These are phyloP conservation scores for Colletotrichum orchidophilum DNA, from an alignment of 2,329 filamentous ascomycete species.

Conservation along the genomic window DNA sequence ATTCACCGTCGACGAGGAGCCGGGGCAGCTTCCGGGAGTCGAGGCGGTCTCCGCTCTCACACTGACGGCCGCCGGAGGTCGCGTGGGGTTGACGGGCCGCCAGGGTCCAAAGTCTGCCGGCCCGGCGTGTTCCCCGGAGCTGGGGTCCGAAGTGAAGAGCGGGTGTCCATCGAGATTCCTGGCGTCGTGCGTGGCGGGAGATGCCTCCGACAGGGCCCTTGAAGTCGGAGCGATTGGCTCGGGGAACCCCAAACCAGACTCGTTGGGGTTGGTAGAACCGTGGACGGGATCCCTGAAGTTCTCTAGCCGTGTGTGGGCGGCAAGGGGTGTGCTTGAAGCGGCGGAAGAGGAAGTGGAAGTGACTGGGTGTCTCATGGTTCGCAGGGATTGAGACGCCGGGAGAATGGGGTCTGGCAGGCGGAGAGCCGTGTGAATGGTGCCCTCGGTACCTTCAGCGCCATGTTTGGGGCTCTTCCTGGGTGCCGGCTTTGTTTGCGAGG, in stretches of 20 bases:
- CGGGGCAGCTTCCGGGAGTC: slow-evolving; percentile 34
- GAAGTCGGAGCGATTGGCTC: slow-evolving; percentile 14
- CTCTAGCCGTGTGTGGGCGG: too few species aligned
- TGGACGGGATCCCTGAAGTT: not conserved
- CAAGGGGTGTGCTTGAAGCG: too few species aligned
- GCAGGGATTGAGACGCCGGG: slow-evolving; percentile 10
- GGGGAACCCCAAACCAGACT: not conserved
- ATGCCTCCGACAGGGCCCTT: slow-evolving; percentile 1
- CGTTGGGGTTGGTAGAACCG: not conserved
- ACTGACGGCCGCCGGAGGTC: not conserved
- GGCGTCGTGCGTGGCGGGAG: not conserved
- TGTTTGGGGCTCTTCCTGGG: not conserved
- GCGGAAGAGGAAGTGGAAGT: not conserved
- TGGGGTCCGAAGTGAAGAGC: not conserved
- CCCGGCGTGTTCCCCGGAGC: not conserved
- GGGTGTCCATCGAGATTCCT: not conserved
- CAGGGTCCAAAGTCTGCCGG: slow-evolving; percentile 11
- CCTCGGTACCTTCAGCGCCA: not conserved
- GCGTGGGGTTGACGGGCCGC: not conserved
- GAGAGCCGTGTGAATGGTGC: not conserved
- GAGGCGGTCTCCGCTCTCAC: slow-evolving; percentile 14
- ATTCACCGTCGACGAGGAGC: slow-evolving; percentile 38
- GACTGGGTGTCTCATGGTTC: not conserved
- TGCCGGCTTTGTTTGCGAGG: slow-evolving; percentile 42
- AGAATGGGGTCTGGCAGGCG: not conserved